These are phyloP conservation scores for Fusarium falciforme DNA, from an alignment of 2,329 filamentous ascomycete species.

Conservation along the genomic window DNA sequence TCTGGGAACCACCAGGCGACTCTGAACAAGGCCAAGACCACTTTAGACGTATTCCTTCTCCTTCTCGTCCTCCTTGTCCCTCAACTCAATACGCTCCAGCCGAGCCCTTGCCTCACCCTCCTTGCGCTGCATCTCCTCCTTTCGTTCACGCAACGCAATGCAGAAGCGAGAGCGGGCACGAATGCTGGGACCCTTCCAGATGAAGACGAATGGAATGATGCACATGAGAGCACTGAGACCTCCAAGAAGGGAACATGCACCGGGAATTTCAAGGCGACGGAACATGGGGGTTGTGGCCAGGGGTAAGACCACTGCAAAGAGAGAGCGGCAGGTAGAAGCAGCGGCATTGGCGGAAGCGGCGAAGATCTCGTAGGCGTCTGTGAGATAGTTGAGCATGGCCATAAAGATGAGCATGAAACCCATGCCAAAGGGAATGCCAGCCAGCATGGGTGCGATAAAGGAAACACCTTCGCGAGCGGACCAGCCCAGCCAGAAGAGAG, in stretches of 20 bases:
- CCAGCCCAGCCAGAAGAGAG: slow-evolving; percentile 73
- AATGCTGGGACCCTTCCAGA: slow-evolving; percentile 66
- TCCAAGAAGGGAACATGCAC: slow-evolving; percentile 65
- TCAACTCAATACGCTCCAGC: slow-evolving; percentile 39
- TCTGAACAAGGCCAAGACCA: neutral
- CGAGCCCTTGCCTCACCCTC: slow-evolving; percentile 51
- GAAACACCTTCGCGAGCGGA: slow-evolving; percentile 59
- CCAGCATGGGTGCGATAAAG: slow-evolving; percentile 68
- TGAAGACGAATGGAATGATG: slow-evolving; percentile 63
- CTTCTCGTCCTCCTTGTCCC: slow-evolving; percentile 34
- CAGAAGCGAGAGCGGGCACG: slow-evolving; percentile 71
- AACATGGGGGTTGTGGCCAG: slow-evolving; percentile 66
- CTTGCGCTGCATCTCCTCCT: slow-evolving; percentile 57
- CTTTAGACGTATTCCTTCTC: slow-evolving; percentile 23
- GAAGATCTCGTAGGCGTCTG: slow-evolving; percentile 75
- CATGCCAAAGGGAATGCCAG: slow-evolving; percentile 70
- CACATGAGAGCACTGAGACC: slow-evolving; percentile 63
- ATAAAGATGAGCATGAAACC: slow-evolving; percentile 74
- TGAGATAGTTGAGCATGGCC: slow-evolving; percentile 72
- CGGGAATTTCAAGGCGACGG: slow-evolving; percentile 56
- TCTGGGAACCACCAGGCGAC: neutral
- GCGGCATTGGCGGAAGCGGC: slow-evolving; percentile 82
- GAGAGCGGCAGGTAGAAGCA: slow-evolving; percentile 91
- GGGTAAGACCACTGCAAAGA: slow-evolving; percentile 82
- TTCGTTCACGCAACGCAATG: slow-evolving; percentile 65